phyloP scores from a whole-genome alignment of 2,329 filamentous ascomycete species.

The Alternaria ethzedia region DNA sequence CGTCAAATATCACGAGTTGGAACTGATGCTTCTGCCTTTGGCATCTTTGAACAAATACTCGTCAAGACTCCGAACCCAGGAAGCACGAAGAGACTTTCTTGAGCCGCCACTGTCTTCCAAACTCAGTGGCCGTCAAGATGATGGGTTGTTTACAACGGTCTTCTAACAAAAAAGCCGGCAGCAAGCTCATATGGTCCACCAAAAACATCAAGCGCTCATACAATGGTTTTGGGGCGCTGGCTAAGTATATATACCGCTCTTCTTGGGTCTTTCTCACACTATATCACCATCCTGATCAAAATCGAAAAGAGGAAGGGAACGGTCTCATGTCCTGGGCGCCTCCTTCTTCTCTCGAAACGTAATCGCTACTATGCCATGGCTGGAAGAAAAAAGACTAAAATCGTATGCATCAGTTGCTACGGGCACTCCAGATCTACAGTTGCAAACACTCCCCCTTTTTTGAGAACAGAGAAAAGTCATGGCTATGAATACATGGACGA shows the following conservation, averaged over 20 bases:
- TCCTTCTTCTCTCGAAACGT: neutral
- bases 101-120: neutral
- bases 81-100: fast-evolving
- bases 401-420: neutral
- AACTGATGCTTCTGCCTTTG: neutral
- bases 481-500: neutral
- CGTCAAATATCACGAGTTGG: neutral
- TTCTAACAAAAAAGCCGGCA: neutral
- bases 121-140: neutral
- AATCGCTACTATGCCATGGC: neutral
- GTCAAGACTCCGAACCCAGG: neutral
- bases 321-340: neutral
- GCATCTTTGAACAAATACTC: neutral
- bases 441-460: neutral
- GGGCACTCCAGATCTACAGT: neutral
- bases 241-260: neutral
- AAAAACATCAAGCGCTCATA: neutral
- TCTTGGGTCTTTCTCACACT: neutral
- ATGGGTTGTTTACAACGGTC: neutral
- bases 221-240: neutral
- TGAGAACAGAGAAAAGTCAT: neutral
- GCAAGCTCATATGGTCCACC: neutral
- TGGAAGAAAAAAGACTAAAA: neutral
- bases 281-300: neutral
- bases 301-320: fast-evolving